phyloP scores from a whole-genome alignment of 1,284 basidiomycete genomes.

The Fereydounia khargensis region DNA sequence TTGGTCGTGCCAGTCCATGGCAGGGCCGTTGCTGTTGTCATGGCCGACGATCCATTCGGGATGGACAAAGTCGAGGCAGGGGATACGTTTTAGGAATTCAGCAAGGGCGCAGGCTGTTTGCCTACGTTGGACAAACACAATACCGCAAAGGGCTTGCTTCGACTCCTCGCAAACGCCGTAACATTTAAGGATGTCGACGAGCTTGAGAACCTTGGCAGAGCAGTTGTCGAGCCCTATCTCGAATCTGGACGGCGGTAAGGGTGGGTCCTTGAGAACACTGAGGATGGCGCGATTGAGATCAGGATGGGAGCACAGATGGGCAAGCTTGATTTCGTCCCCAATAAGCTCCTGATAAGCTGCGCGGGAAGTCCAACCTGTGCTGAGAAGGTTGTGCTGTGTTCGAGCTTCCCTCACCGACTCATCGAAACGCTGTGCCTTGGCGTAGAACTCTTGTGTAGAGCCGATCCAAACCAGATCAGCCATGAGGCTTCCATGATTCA shows the following conservation, averaged over 20 bases:
- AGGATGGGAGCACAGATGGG: slow-evolving; percentile 10
- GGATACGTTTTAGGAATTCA: slow-evolving; percentile 31
- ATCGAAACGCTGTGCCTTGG: slow-evolving; percentile 6
- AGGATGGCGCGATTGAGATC: slow-evolving; percentile 18
- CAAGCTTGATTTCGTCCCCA: background rate
- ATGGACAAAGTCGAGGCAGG: slow-evolving; percentile 25
- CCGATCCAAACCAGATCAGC: slow-evolving; percentile 38
- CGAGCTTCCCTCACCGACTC: slow-evolving; percentile 8
- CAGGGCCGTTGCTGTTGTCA: slow-evolving; percentile 7
- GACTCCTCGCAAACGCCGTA: slow-evolving; percentile 4
- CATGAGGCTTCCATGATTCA: slow-evolving; percentile 23
- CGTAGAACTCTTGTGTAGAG: slow-evolving; percentile 5
- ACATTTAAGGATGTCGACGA: slow-evolving; percentile 32
- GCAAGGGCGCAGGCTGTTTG: slow-evolving; percentile 31
- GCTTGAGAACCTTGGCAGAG: slow-evolving; percentile 25
- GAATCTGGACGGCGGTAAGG: slow-evolving; percentile 8
- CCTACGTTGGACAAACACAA: slow-evolving; percentile 40
- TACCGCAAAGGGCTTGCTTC: slow-evolving; percentile 22
- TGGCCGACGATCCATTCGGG: slow-evolving; percentile 35
- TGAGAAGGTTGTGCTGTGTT: slow-evolving; percentile 10
- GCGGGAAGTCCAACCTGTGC: slow-evolving; percentile 8
- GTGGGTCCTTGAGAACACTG: slow-evolving; percentile 9
- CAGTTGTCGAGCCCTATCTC: slow-evolving; percentile 5
- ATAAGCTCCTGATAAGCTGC: background rate
- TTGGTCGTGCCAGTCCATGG: slow-evolving; percentile 41